phyloP scores from a whole-genome alignment of 495 filamentous ascomycete species.

The Patellaria atrata region DNA sequence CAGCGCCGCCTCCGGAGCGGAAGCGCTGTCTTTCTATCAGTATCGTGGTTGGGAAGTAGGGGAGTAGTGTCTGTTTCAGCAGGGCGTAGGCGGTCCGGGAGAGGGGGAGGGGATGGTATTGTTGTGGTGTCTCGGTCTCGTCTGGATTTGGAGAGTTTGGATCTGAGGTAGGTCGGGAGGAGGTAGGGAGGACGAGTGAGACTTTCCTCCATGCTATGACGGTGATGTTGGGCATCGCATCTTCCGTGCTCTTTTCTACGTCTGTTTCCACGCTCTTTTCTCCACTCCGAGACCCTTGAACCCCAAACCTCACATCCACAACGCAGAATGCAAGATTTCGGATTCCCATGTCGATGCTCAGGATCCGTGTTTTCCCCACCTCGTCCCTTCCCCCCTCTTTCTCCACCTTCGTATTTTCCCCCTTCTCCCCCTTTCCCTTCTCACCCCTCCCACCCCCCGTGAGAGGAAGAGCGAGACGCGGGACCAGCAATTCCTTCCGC shows the following conservation, averaged over 20 bases:
- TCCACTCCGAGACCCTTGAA: too few relatives aligned
- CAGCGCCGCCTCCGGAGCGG: constrained; percentile 46
- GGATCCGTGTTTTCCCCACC: constrained; percentile 29
- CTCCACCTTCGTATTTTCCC: neutral
- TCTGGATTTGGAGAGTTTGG: neutral
- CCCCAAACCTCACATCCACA: constrained; percentile 26
- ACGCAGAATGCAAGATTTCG: constrained; percentile 68
- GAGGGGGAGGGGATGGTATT: constrained; percentile 44
- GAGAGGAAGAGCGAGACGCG: constrained; percentile 2
- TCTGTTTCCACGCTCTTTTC: neutral
- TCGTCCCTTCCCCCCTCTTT: neutral
- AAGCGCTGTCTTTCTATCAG: constrained; percentile 87
- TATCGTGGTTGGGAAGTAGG: constrained; percentile 47
- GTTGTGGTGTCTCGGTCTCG: constrained; percentile 17
- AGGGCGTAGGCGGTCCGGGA: constrained; percentile 48
- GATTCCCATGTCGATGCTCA: constrained; percentile 84
- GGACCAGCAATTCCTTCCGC: neutral
- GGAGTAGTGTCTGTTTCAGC: constrained; percentile 37
- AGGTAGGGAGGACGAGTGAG: neutral
- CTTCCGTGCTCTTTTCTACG: neutral
- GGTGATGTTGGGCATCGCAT: constrained; percentile 3
- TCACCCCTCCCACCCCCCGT: neutral
- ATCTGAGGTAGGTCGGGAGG: neutral
- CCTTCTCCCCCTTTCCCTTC: neutral
- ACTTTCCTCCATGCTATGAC: constrained; percentile 11